Conservation (phyloP, 257 asterid genomes). For the Lithospermum erythrorhizon region DNA sequence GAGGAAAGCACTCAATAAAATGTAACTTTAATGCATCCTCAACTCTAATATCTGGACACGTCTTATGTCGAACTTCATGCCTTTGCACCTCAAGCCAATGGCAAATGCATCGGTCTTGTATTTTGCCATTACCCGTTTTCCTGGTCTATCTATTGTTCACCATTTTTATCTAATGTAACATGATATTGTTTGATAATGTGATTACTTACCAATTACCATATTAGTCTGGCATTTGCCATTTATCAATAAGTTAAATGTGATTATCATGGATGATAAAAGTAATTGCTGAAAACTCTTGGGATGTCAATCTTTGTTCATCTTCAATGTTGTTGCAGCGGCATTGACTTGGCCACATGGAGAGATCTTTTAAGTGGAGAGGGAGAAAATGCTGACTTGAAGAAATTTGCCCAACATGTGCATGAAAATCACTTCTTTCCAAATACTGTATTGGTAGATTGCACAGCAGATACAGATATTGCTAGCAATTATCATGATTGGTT, state of each 20-base stretch:
- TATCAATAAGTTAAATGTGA: neutral
- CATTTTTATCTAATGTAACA: no score
- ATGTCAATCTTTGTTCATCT: neutral
- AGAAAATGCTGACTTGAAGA: conserved; percentile 70
- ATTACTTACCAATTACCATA: no score
- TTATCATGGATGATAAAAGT: neutral
- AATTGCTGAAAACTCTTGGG: neutral
- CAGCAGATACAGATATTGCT: conserved; percentile 74
- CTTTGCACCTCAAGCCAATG: no score
- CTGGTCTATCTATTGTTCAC: neutral
- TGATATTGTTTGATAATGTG: no score
- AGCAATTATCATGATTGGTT: conserved; percentile 90
- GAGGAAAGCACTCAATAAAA: no score
- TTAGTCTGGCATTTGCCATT: no score
- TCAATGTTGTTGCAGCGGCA: conserved; percentile 41
- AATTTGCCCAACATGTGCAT: conserved; percentile 84
- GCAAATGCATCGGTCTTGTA: no score
- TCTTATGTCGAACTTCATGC: no score
- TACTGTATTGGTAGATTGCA: conserved; percentile 86
- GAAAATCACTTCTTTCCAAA: conserved; percentile 89
- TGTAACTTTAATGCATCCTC: no score
- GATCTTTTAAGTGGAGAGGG: conserved; percentile 48
- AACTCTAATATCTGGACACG: no score
- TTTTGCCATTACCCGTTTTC: no score
- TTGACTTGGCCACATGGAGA: conserved; percentile 84